Conservation (phyloP, 352 stramenopile species). For the Blastocystis sp. region DNA sequence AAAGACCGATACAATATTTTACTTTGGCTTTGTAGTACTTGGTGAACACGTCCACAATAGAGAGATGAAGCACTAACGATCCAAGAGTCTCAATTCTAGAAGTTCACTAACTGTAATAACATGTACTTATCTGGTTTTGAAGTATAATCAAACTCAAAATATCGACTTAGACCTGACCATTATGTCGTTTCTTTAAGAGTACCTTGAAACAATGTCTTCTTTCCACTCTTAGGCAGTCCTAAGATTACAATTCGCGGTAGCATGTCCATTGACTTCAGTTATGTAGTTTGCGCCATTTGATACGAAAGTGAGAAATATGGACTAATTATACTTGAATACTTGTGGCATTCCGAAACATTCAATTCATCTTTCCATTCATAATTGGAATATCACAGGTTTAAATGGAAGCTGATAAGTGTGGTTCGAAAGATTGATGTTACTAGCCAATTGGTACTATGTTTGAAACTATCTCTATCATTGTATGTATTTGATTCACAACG, state of each 20-base stretch:
- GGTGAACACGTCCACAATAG: neutral
- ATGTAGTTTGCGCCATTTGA: neutral
- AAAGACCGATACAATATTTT: neutral
- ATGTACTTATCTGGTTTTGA: neutral
- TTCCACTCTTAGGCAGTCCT: slow-evolving; percentile 9
- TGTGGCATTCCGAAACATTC: no score
- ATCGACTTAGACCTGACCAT: slow-evolving; percentile 41
- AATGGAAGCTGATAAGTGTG: no score
- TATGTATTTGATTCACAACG: no score
- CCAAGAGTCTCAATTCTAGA: neutral
- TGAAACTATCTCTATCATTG: no score
- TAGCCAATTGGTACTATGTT: no score
- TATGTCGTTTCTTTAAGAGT: neutral
- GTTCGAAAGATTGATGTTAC: no score
- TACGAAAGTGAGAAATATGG: neutral
- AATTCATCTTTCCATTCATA: no score
- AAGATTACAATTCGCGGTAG: slow-evolving; percentile 33
- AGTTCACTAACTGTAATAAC: neutral
- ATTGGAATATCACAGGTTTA: no score
- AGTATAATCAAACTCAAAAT: slow-evolving; percentile 54
- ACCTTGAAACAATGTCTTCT: slow-evolving; percentile 52
- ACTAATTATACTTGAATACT: neutral
- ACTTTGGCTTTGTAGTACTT: slow-evolving; percentile 49
- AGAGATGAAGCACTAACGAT: neutral
- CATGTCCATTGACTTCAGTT: slow-evolving; percentile 1